Percentiles rank a stretch among this genome's conserved stretches.
phyloP scores from a whole-genome alignment of 139 green algal species.

The Spirogloea muscicola region DNA sequence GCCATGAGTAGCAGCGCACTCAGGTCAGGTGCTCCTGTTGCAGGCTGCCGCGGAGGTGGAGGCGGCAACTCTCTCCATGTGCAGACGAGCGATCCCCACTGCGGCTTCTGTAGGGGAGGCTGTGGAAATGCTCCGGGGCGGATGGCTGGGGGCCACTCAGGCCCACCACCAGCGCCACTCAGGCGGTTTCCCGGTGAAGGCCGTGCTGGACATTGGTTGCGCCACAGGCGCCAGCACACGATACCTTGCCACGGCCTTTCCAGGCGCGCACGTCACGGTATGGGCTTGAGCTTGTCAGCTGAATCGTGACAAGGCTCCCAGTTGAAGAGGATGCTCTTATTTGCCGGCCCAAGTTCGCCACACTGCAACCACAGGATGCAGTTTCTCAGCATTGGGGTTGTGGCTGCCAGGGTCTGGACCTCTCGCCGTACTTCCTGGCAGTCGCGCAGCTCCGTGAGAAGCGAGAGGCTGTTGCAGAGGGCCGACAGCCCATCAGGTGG shows the following conservation, averaged over 20 bases:
- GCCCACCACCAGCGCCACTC: conserved; percentile 22
- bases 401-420: conserved; percentile 52
- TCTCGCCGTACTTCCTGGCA: conserved; percentile 81
- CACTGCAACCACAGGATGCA: not conserved
- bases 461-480: conserved; percentile 39
- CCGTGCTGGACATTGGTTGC: conserved; percentile 80
- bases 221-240: conserved; percentile 71
- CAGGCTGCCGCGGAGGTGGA: conserved; percentile 42
- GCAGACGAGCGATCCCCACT: conserved; percentile 10
- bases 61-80: conserved; percentile 24
- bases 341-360: not conserved
- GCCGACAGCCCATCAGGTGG: conserved; percentile 57
- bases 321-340: not conserved
- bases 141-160: conserved; percentile 19
- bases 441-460: conserved; percentile 59
- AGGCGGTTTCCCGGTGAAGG: conserved; percentile 3
- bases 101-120: conserved; percentile 3
- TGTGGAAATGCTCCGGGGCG: not conserved
- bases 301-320: not conserved
- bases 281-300: conserved; percentile 40
- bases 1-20: no score
- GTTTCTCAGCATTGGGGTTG: not conserved
- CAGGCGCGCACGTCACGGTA: conserved; percentile 54
- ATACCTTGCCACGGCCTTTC: conserved; percentile 60
- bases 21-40: not conserved